These are phyloP conservation scores for Climacium dendroides DNA, from an alignment of 225 moss, liverwort and hornwort genomes.

Conservation along the genomic window DNA sequence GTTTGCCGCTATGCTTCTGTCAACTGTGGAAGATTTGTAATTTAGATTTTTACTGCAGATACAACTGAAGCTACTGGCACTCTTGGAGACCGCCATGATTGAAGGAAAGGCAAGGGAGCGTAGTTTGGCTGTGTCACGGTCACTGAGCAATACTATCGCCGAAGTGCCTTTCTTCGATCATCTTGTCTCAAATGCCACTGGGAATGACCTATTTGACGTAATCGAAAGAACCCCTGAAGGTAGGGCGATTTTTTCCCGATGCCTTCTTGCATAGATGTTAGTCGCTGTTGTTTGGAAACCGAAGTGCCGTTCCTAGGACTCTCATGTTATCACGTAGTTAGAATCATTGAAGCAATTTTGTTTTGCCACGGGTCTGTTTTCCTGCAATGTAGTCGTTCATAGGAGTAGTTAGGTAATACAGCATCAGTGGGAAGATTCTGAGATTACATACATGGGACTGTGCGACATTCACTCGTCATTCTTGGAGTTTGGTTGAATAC, in stretches of 20 bases:
- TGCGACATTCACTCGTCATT: neutral
- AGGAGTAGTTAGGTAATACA: neutral
- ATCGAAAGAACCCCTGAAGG: constrained; percentile 39
- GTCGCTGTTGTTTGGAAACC: neutral
- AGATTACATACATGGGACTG: neutral
- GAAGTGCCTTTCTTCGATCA: constrained; percentile 65
- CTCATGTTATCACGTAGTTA: neutral
- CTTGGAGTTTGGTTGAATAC: neutral
- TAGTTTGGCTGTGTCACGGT: constrained; percentile 30
- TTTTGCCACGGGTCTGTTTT: neutral
- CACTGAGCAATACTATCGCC: constrained; percentile 28
- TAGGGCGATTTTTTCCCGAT: neutral
- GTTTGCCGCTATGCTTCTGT: neutral
- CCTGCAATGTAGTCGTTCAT: neutral
- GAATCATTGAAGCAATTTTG: neutral
- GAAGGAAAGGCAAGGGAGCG: constrained; percentile 89
- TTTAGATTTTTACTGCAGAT: constrained; percentile 43
- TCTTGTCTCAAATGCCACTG: constrained; percentile 24
- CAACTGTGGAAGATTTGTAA: neutral
- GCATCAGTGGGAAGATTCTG: neutral
- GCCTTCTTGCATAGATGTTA: neutral
- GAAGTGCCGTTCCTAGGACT: neutral
- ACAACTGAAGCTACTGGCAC: constrained; percentile 62
- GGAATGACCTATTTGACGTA: constrained; percentile 26
- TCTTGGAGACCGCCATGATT: constrained; percentile 64